phyloP scores from a whole-genome alignment of 805 yeast species.

The Wickerhamomyces alni region DNA sequence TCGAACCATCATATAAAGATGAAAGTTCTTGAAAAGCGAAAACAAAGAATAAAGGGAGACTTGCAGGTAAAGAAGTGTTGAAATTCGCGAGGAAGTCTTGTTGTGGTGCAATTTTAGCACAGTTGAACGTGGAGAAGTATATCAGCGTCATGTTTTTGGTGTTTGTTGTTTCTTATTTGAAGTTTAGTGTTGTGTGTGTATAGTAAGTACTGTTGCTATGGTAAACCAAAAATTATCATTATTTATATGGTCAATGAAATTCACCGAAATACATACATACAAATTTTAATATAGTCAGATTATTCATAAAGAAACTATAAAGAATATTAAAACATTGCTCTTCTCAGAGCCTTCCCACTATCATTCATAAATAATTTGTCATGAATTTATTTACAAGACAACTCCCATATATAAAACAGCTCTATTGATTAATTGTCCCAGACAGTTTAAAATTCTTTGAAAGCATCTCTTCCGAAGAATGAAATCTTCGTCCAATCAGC shows the following conservation, averaged over 20 bases:
- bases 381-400: not conserved
- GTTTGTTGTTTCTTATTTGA: too few species aligned
- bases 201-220: too few species aligned
- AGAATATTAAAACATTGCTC: too few species aligned
- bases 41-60: slow-evolving; percentile 40
- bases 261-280: too few species aligned
- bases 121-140: slow-evolving; percentile 41
- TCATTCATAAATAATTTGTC: not conserved
- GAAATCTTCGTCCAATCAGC: slow-evolving; percentile 87
- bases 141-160: slow-evolving; percentile 6
- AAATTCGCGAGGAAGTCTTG: slow-evolving; percentile 26
- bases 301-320: too few species aligned
- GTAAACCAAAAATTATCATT: too few species aligned
- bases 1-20: slow-evolving; percentile 48
- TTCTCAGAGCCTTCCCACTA: not conserved
- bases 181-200: not conserved
- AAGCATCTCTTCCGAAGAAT: slow-evolving; percentile 88
- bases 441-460: slow-evolving; percentile 60
- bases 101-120: slow-evolving; percentile 42
- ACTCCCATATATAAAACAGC: slow-evolving; percentile 19
- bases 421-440: too few species aligned
- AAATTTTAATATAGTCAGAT: too few species aligned
- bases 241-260: too few species aligned
- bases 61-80: slow-evolving; percentile 23
- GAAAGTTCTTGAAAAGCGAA: slow-evolving; percentile 67